phyloP scores from a whole-genome alignment of 2,329 filamentous ascomycete genomes.

The Neoscytalidium dimidiatum region DNA sequence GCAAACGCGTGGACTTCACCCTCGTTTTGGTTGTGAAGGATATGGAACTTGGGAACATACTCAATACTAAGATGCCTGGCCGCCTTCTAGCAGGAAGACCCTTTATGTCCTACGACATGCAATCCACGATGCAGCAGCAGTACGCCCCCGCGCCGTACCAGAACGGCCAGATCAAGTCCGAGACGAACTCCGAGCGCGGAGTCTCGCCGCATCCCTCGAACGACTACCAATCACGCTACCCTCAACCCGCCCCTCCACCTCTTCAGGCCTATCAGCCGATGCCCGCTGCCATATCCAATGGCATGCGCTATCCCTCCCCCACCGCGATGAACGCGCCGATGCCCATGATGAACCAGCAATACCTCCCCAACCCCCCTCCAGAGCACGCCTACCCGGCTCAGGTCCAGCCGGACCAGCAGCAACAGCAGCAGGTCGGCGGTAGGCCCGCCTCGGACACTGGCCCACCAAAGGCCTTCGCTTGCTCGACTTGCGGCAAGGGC shows the following conservation, averaged over 20 bases:
- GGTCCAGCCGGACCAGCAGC: slow-evolving; percentile 31
- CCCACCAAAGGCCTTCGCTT: slow-evolving; percentile 78
- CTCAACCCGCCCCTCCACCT: slow-evolving; percentile 57
- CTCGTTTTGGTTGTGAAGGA: slow-evolving; percentile 24
- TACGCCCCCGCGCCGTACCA: slow-evolving; percentile 51
- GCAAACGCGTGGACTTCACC: slow-evolving; percentile 20
- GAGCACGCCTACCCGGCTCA: slow-evolving; percentile 48
- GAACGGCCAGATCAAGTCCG: slow-evolving; percentile 56
- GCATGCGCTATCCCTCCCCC: slow-evolving; percentile 57
- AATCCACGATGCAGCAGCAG: slow-evolving; percentile 45
- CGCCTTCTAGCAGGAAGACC: slow-evolving; percentile 37
- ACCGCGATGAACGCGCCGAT: slow-evolving; percentile 54
- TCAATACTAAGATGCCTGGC: slow-evolving; percentile 45
- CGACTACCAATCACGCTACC: slow-evolving; percentile 59
- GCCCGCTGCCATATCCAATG: slow-evolving; percentile 51
- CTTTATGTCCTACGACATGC: slow-evolving; percentile 38
- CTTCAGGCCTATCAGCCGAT: slow-evolving; percentile 52
- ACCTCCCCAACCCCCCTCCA: slow-evolving; percentile 49
- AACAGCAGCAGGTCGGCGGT: slow-evolving; percentile 39
- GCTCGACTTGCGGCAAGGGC: slow-evolving; percentile 84
- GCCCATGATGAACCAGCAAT: slow-evolving; percentile 58
- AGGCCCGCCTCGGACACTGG: slow-evolving; percentile 49
- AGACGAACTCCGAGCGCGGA: slow-evolving; percentile 61
- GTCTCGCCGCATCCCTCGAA: slow-evolving; percentile 55
- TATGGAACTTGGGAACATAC: slow-evolving; percentile 45